These are phyloP conservation scores for Phanerochaete carnosa DNA, from an alignment of 768 basidiomycete species.

Conservation along the genomic window DNA sequence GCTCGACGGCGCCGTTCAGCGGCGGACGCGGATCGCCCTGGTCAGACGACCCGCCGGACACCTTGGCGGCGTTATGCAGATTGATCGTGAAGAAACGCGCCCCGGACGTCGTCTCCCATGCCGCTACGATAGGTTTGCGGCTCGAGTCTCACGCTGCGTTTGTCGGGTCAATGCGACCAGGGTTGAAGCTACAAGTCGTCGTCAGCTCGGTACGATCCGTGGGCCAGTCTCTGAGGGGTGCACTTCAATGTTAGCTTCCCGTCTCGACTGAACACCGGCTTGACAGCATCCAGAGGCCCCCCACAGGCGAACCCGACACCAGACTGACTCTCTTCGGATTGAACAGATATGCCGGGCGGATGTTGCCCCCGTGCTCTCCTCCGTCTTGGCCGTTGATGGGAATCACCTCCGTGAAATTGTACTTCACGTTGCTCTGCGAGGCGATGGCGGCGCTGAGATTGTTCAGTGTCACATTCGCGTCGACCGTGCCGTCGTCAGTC, in stretches of 20 bases:
- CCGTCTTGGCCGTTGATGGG: conserved; percentile 54
- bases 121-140: conserved; percentile 57
- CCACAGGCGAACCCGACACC: conserved; percentile 43
- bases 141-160: conserved; percentile 50
- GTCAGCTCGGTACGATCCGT: neutral
- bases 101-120: conserved; percentile 46
- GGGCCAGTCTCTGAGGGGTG: conserved; percentile 2
- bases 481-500: conserved; percentile 49
- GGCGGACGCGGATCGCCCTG: conserved; percentile 56
- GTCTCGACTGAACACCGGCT: conserved; percentile 31
- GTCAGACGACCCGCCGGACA: conserved; percentile 46
- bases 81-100: conserved; percentile 53
- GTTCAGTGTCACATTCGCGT: conserved; percentile 48
- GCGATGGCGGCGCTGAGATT: conserved; percentile 46
- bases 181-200: conserved; percentile 44
- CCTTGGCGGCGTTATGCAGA: conserved; percentile 54
- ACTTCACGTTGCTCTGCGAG: conserved; percentile 31
- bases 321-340: conserved; percentile 45
- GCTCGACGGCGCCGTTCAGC: conserved; percentile 47
- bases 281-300: conserved; percentile 46
- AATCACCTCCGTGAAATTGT: conserved; percentile 45
- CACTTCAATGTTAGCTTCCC: conserved; percentile 42
- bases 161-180: conserved; percentile 58
- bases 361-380: conserved; percentile 62
- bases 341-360: conserved; percentile 55